phyloP scores from a whole-genome alignment of 768 basidiomycete genomes.

The Mrakia frigida region DNA sequence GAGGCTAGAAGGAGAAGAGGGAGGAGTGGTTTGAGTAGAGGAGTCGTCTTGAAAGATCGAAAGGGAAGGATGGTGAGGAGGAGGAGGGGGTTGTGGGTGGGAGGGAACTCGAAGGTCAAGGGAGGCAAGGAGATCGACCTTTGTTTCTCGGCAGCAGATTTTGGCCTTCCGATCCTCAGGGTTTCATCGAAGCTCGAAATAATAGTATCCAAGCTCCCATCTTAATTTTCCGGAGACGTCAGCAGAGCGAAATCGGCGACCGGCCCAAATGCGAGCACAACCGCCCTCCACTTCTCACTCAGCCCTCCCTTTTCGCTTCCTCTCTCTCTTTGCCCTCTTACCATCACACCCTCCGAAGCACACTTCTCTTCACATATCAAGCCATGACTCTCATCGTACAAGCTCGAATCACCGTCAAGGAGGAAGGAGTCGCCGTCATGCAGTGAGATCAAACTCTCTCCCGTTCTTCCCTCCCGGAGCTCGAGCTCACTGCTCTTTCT shows the following conservation, averaged over 20 bases:
- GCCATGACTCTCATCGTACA: constrained; percentile 14
- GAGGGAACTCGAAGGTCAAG: not conserved
- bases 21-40: not conserved
- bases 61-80: not conserved
- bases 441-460: not conserved
- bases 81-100: not conserved
- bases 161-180: not conserved
- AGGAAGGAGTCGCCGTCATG: not conserved
- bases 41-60: not conserved
- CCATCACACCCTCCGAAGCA: not conserved
- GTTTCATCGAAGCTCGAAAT: not conserved
- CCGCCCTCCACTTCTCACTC: too few relatives aligned
- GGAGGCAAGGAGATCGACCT: too few relatives aligned
- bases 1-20: constrained; percentile 11
- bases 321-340: not conserved
- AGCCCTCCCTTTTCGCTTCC: not conserved
- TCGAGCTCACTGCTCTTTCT: not conserved
- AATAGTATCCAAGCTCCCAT: too few relatives aligned
- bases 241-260: too few relatives aligned
- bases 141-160: not conserved
- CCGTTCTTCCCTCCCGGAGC: not conserved
- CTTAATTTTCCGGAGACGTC: too few relatives aligned
- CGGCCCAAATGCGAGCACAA: too few relatives aligned
- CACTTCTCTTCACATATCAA: not conserved
- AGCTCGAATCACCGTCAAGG: not conserved